Evolutionary conservation across 768 basidiomycete genomes (phyloP), one percentile per base, ranked within the genome.

Genomic region (Mycena belliarum): DNA sequence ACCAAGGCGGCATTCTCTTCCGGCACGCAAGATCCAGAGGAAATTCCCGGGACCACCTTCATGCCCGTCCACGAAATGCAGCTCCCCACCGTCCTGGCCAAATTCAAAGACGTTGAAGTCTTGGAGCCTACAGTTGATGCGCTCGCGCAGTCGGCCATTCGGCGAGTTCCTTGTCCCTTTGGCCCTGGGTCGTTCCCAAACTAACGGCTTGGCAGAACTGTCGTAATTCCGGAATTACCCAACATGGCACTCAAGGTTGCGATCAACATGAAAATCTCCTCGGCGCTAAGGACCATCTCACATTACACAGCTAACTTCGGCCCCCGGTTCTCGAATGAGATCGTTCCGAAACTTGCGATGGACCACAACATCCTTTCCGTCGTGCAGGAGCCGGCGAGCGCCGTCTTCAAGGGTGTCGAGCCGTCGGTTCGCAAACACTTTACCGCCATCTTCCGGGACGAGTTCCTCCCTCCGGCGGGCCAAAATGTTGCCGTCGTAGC

Each of bases 61-160:
- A 75, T 84, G 70, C 82, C 82, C 8, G 76, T 80, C 16, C 82
- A 84, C 59, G 82, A 84, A 68, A 68, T 82, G 20, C 83, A 85
- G 66, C 51, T 80, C 16, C 65, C 75, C 20, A 81, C 76, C 55
- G 71, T 85, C 46, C 55, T 66, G 14, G 65, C 70, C 14, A 82
- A 76, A 57, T 80, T 83, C 58, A 66, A 73, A 7, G 72, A 77
- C 44, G 72, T 76, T 5, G 68, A 76, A 47, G 66, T 80, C 29
- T 63, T 84, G 11, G 73, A 74, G 46, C 64, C 74, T 35, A 72
- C 63, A 46, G 59, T 83, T 10, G 69, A 70, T 38, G 79, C 80
- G 4, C 65, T 75, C 28, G 78, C 78, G 1, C 82, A 84, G 66
- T 79, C 79, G 11, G 84, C 82, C 64, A 81, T 83, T 63, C 75